These are phyloP conservation scores for Suillus decipiens DNA, from an alignment of 768 basidiomycete species.

Conservation along the genomic window DNA sequence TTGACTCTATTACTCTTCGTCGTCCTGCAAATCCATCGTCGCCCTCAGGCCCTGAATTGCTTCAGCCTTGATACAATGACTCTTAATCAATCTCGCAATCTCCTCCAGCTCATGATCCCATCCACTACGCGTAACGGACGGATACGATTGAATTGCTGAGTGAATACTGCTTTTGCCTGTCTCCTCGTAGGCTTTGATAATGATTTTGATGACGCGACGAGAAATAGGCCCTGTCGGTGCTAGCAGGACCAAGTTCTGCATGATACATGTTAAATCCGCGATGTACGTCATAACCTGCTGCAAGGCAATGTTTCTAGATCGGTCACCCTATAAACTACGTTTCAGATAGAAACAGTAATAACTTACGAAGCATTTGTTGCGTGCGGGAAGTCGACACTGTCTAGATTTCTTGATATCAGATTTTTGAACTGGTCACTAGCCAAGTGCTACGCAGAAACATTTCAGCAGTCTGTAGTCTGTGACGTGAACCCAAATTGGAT, in stretches of 20 bases:
- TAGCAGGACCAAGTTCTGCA: conserved; percentile 26
- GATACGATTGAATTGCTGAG: neutral
- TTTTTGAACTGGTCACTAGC: conserved; percentile 10
- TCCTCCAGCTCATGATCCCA: conserved; percentile 8
- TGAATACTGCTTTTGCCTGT: conserved; percentile 10
- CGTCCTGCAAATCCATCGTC: conserved; percentile 4
- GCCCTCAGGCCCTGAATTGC: conserved; percentile 7
- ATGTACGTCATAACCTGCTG: conserved; percentile 26
- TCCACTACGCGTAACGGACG: neutral
- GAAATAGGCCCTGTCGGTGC: conserved; percentile 10
- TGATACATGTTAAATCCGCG: conserved; percentile 26
- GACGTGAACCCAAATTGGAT: neutral
- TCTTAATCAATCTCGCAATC: conserved; percentile 10
- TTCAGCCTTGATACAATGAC: conserved; percentile 10
- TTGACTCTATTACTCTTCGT: conserved; percentile 3
- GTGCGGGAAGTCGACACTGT: conserved; percentile 6
- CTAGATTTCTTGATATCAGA: conserved; percentile 7
- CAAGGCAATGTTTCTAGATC: conserved; percentile 7
- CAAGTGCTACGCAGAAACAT: conserved; percentile 8
- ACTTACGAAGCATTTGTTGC: conserved; percentile 2
- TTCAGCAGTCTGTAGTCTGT: neutral
- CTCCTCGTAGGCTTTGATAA: conserved; percentile 6
- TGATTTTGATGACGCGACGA: conserved; percentile 9
- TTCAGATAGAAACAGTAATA: neutral
- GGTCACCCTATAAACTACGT: neutral